Percentiles rank a stretch among this genome's conserved stretches.
Conservation (phyloP, 108 stramenopile genomes). For the Pseudonitzschia multistriata region DNA sequence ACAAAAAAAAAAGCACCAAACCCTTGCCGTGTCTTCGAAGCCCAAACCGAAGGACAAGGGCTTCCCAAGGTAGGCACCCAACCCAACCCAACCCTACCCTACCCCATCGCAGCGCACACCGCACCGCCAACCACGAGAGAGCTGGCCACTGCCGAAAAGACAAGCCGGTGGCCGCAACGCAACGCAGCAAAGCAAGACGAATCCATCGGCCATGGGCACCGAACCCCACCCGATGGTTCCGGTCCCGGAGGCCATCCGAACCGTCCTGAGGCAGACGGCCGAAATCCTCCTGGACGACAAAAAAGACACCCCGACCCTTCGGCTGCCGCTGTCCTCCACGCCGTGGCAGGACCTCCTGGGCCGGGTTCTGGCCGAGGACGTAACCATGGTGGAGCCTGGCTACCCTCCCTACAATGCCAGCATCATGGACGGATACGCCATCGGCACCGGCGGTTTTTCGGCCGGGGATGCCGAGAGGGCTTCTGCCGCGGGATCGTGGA, state of each 20-base stretch:
- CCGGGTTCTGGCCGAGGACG: conserved; percentile 47
- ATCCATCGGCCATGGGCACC: no score
- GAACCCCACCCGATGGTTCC: conserved; percentile 66
- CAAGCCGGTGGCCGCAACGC: no score
- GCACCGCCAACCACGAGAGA: no score
- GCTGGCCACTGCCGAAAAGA: no score
- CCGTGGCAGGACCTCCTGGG: conserved; percentile 38
- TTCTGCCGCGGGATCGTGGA: conserved; percentile 21
- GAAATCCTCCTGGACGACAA: conserved; percentile 22
- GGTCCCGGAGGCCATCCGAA: conserved; percentile 75
- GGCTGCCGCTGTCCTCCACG: conserved; percentile 13
- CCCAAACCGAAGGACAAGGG: no score
- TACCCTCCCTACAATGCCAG: conserved; percentile 79
- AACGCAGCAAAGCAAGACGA: not conserved
- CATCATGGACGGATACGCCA: conserved; percentile 88
- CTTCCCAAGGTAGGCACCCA: no score
- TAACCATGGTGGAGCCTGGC: conserved; percentile 54
- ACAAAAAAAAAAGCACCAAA: no score
- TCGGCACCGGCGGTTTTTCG: conserved; percentile 20
- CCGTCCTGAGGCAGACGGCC: conserved; percentile 65
- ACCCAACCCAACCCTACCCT: no score
- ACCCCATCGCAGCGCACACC: no score
- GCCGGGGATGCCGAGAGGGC: not conserved
- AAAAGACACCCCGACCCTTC: conserved; percentile 3
- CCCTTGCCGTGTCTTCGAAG: no score